Base-by-base conservation (phyloP, 108 stramenopile species). In the Cylindrotheca closterium region DNA sequence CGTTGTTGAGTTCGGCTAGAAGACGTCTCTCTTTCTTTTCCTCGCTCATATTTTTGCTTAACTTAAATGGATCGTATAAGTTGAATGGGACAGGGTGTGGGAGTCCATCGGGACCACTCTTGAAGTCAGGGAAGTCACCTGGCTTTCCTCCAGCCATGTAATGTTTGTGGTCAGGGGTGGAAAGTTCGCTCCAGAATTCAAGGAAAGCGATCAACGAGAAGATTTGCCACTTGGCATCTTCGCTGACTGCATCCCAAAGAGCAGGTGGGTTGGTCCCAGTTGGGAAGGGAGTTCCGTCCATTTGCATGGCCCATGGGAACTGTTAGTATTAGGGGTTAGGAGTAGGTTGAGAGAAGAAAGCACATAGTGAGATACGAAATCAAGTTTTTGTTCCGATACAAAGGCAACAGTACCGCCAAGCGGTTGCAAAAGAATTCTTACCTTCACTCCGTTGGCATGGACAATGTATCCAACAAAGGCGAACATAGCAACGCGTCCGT, bases 161-260 rank as follows among this genome's bases (percentile, higher is more conserved):
- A 56, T 91, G 89, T 15, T 48, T 74, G 32, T 82, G 81, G 33
- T 75, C 79, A 8, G 82, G 73, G 8, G 77, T 67, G 56, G 70
- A 61, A 49, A 80, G 74, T 75, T 91, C 89, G 10, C 61, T 68
- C 73, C 81, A 91, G 81, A 85, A 84, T 74, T 91, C 89, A 23
- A 91, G 71, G 79, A 91, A 87, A 8, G 82, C 89, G 59, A 91
- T 67, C 57, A 91, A 80, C 42, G 81, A 79, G 67, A 91, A 83
- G 73, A 91, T 91, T 78, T 91, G 89, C 89, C 86, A 87, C 84
- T 84, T 91, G 70, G 86, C 84, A n/a, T 77, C 74, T 51, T 81
- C 83, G 28, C 81, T 71, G 22, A 91, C 63, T 8, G 84, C 78
- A 72, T 87, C 89, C 89, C 89, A 91, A 53, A 85, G 79, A 47